Evolutionary conservation across 257 asterid genomes (phyloP).

Genomic region (Misopates orontium): DNA sequence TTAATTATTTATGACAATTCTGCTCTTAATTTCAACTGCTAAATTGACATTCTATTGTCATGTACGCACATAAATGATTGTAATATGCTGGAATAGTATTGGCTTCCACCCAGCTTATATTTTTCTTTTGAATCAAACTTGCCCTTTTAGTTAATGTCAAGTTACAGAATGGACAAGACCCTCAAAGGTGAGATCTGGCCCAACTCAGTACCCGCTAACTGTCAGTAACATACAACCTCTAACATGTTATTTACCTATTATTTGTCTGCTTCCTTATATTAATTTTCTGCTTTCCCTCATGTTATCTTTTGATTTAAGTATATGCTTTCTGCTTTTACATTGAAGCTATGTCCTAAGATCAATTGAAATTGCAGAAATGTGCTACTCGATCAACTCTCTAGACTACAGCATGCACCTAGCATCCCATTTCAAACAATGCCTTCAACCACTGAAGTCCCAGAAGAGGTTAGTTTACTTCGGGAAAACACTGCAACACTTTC

Average conservation of each 20-base stretch:
- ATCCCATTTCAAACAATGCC: conserved; percentile 78
- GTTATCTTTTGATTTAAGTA: neutral
- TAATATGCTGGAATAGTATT: too few relatives aligned
- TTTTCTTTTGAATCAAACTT: neutral
- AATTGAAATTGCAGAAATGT: conserved; percentile 55
- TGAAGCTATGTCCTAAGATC: conserved; percentile 13
- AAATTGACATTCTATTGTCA: too few relatives aligned
- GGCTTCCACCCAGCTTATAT: neutral
- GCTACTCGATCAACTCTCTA: conserved; percentile 73
- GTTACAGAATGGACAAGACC: too few relatives aligned
- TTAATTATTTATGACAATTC: too few relatives aligned
- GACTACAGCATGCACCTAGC: conserved; percentile 79
- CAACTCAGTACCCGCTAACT: too few relatives aligned
- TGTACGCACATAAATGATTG: too few relatives aligned
- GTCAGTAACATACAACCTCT: too few relatives aligned
- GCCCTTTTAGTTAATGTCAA: too few relatives aligned
- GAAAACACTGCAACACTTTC: conserved; percentile 9
- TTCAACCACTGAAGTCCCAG: conserved; percentile 62
- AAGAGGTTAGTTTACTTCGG: conserved; percentile 51
- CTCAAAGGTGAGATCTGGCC: too few relatives aligned
- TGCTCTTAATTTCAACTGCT: too few relatives aligned
- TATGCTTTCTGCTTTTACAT: neutral
- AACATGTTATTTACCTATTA: too few relatives aligned
- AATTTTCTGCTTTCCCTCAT: neutral
- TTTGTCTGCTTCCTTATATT: conserved; percentile 8